A percentile compares a stretch with the other conserved stretches of the same genome.
These are phyloP conservation scores for Epipyxis sp. DNA, from an alignment of 108 stramenopile genomes.

Conservation along the genomic window DNA sequence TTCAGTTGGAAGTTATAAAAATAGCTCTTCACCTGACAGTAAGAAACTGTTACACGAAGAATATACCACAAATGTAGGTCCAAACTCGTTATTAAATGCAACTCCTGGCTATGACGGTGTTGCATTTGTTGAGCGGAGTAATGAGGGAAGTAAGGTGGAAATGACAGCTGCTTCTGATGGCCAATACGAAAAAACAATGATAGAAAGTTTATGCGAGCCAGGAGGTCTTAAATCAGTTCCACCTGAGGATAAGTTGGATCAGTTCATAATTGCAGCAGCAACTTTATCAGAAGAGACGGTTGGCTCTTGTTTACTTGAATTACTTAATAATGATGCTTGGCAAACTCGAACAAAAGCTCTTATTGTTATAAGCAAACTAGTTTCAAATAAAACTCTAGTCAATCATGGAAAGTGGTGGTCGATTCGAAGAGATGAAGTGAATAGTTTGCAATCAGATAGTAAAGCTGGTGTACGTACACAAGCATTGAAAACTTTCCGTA, in stretches of 20 bases:
- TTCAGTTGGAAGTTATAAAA: too few species aligned
- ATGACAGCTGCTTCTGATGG: conserved; percentile 64
- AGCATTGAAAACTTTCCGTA: conserved; percentile 10
- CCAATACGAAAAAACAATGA: conserved; percentile 77
- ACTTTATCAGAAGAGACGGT: conserved; percentile 77
- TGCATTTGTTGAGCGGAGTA: too few species aligned
- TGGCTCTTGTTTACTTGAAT: not conserved
- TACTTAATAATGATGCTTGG: conserved; percentile 5
- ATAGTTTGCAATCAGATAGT: not conserved
- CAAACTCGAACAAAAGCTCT: conserved; percentile 6
- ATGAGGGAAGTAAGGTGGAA: too few species aligned
- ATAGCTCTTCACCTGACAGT: too few species aligned
- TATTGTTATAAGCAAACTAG: not conserved
- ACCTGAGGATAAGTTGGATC: conserved; percentile 72
- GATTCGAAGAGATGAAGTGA: not conserved
- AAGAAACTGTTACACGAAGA: too few species aligned
- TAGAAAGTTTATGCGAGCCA: conserved; percentile 81
- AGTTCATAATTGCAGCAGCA: conserved; percentile 67
- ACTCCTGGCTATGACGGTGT: too few species aligned
- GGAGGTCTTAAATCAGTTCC: conserved; percentile 91
- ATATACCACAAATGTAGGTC: too few species aligned
- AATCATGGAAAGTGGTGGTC: conserved; percentile 1
- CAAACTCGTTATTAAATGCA: too few species aligned
- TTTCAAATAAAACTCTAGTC: too few species aligned
- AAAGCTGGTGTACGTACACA: conserved; percentile 19